Base-by-base conservation (phyloP, 768 basidiomycete species). In the Podaxis sp. region DNA sequence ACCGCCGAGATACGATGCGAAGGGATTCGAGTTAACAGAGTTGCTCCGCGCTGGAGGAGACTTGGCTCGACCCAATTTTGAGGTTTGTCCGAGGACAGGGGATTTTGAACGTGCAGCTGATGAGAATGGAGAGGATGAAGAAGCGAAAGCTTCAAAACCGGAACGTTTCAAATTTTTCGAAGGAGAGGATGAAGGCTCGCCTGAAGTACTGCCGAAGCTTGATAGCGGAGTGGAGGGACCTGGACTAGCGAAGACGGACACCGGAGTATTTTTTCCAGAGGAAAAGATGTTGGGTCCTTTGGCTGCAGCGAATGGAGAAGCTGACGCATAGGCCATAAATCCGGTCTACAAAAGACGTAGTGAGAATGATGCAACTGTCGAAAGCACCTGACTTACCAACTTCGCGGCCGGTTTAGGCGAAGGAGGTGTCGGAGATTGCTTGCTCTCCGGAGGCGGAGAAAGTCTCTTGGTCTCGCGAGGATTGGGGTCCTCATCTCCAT, bases 271-370 rank as follows among this genome's bases (percentile, higher is more conserved):
- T 66, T 77, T 78, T 55, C 70, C 69, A 10, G 78, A 72, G 16
- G 74, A 69, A 65, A 84, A 83, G 23, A 79, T 64, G 67, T 82
- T 89, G 62, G 86, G 82, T 50, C 89, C 90, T 65, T 87, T 90
- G 67, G 89, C 84, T 50, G 82, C 72, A 13, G 88, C 85, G 66
- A 92, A 92, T 4, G 90, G 90, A 1, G 90, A 91, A 58, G 77
- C 80, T 10, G 89, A 87, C 11, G 90, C 90, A 66, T 91, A 93
- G 1, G 89, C 87, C 82, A 87, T 86, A 71, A 93, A 93, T 25
- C 90, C 90, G 56, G 82, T 75, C 88, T 89, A 60, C 9, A 61
- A 53, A 51, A 21, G 61, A 32, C 6, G 64, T 53, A 53, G 42
- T 57, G 52, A 63, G 51, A 61, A 50, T 40, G 59, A 27, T 55